A percentile compares a stretch with the other conserved stretches of the same genome.
phyloP scores from a whole-genome alignment of 371 early-diverging fungal genomes.

The Circinella minor region DNA sequence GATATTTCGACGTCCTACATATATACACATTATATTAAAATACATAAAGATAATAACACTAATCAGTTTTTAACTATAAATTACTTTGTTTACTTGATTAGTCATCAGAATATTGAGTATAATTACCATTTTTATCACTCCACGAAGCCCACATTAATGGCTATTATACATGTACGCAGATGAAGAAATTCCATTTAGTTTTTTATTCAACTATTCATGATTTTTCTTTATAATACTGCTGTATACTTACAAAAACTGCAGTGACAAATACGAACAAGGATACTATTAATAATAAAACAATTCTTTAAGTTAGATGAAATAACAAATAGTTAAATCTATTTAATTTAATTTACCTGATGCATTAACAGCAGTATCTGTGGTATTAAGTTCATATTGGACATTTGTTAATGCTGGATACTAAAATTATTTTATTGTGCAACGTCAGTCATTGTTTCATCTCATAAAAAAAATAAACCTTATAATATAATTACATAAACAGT shows the following conservation, averaged over 20 bases:
- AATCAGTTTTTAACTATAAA: too few species aligned
- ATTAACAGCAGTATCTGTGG: constrained; percentile 30
- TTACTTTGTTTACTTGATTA: too few species aligned
- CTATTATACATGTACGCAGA: constrained; percentile 10
- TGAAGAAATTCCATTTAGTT: not conserved
- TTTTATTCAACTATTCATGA: not conserved
- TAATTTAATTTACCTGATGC: constrained; percentile 25
- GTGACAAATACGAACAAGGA: constrained; percentile 29
- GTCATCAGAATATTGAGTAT: too few species aligned
- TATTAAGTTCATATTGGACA: constrained; percentile 27
- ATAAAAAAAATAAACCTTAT: not conserved
- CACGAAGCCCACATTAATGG: constrained; percentile 37
- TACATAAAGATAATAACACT: too few species aligned
- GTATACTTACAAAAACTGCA: constrained; percentile 26
- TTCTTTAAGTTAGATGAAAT: too few species aligned
- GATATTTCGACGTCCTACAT: constrained; percentile 26
- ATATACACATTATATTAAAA: too few species aligned
- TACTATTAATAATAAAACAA: constrained; percentile 12
- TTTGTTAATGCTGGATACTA: constrained; percentile 31
- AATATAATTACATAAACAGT: constrained; percentile 33
- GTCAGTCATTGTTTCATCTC: too few species aligned
- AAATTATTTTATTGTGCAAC: not conserved
- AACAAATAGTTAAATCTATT: too few species aligned
- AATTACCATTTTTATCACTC: constrained; percentile 26
- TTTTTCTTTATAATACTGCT: too few species aligned